phyloP scores from a whole-genome alignment of 2,329 filamentous ascomycete species.

The Pseudogymnoascus sp. region DNA sequence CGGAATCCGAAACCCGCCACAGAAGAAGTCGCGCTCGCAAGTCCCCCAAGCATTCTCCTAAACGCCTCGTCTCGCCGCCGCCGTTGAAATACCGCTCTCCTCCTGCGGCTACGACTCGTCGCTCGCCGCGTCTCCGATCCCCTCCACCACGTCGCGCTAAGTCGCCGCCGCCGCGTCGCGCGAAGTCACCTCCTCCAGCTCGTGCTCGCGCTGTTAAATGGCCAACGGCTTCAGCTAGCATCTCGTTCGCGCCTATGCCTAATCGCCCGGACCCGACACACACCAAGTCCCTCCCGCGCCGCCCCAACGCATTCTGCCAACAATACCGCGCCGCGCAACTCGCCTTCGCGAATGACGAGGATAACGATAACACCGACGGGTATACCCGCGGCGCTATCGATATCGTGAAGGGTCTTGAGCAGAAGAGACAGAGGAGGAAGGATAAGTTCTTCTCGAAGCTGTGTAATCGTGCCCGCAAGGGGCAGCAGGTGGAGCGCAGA shows the following conservation, averaged over 20 bases:
- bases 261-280: slow-evolving; percentile 60
- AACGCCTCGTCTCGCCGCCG: slow-evolving; percentile 48
- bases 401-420: slow-evolving; percentile 92
- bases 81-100: slow-evolving; percentile 26
- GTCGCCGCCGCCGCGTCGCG: slow-evolving; percentile 32
- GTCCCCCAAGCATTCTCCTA: slow-evolving; percentile 49
- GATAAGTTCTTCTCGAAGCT: slow-evolving; percentile 89
- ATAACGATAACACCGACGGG: slow-evolving; percentile 37
- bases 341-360: slow-evolving; percentile 29
- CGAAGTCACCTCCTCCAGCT: slow-evolving; percentile 59
- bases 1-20: slow-evolving; percentile 48
- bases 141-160: slow-evolving; percentile 26
- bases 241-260: slow-evolving; percentile 39
- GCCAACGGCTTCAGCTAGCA: slow-evolving; percentile 36
- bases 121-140: slow-evolving; percentile 25
- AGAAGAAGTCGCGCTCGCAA: slow-evolving; percentile 33
- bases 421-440: slow-evolving; percentile 83
- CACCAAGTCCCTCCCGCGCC: slow-evolving; percentile 80
- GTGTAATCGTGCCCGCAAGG: slow-evolving; percentile 69
- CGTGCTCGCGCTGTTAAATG: slow-evolving; percentile 46
- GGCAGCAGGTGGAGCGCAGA: slow-evolving; percentile 50
- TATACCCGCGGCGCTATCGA: slow-evolving; percentile 91
- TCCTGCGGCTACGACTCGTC: slow-evolving; percentile 26
- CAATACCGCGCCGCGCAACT: slow-evolving; percentile 34
- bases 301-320: slow-evolving; percentile 59